Evolutionary conservation across 1,284 basidiomycete species (phyloP).

Genomic region (Ganoderma lingzhi): DNA sequence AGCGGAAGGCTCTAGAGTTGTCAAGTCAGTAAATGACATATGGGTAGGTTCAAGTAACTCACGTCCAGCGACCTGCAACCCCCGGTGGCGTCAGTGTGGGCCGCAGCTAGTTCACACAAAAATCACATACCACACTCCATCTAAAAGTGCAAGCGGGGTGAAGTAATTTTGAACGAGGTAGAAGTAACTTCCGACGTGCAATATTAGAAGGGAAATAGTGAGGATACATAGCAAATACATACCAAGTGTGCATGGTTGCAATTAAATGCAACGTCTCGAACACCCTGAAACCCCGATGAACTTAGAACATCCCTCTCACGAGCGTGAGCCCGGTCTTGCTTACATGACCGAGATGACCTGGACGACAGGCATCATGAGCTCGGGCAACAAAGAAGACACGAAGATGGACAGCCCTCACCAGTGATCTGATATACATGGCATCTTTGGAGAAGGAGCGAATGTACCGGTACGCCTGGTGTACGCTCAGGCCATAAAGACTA

Average conservation of each 20-base stretch:
- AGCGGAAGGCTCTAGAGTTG: background rate
- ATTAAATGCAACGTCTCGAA: constrained; percentile 6
- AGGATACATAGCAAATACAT: background rate
- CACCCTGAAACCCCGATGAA: background rate
- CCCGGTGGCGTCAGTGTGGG: background rate
- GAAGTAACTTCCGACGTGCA: constrained; percentile 5
- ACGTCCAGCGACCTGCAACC: constrained; percentile 6
- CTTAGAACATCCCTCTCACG: background rate
- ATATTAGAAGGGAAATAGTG: background rate
- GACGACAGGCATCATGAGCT: background rate
- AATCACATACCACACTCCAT: constrained; percentile 8
- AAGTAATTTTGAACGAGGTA: constrained; percentile 8
- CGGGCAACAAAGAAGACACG: background rate
- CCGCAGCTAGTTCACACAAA: too few species aligned
- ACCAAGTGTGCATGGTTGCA: constrained; percentile 6
- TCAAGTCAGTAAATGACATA: background rate
- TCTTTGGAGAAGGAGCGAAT: constrained; percentile 11
- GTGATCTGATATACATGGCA: constrained; percentile 13
- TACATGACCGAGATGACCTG: constrained; percentile 16
- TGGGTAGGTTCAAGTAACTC: background rate
- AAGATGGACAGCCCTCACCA: constrained; percentile 9
- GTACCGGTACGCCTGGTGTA: constrained; percentile 19
- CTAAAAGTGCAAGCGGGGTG: background rate
- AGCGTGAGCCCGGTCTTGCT: background rate
- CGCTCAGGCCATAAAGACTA: constrained; percentile 13